Evolutionary conservation across 805 yeast species (phyloP).

Genomic region (Candida incommunis): DNA sequence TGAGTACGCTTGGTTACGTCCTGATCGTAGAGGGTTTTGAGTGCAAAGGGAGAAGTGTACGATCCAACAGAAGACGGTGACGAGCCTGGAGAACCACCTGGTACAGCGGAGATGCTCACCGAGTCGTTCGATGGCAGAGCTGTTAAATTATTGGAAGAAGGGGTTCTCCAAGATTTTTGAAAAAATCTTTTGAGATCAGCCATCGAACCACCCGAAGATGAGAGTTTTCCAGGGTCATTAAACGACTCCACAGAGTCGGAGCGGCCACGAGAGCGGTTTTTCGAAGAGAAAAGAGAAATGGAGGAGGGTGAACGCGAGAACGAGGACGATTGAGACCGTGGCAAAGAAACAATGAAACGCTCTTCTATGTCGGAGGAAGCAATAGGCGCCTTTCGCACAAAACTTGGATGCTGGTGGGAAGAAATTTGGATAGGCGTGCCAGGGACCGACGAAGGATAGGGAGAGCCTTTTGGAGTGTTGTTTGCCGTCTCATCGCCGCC

Average conservation of each 20-base stretch:
- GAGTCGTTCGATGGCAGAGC: background rate
- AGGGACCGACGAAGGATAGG: background rate
- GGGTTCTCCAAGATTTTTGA: conserved; percentile 20
- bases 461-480: conserved; percentile 3
- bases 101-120: background rate
- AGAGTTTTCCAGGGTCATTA: conserved; percentile 10
- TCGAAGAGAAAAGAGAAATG: conserved; percentile 24
- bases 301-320: conserved; percentile 17
- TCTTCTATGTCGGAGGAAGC: conserved; percentile 50
- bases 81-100: background rate
- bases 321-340: conserved; percentile 31
- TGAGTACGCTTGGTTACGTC: background rate
- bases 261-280: conserved; percentile 21
- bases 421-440: conserved; percentile 2
- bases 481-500: conserved; percentile 2
- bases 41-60: background rate
- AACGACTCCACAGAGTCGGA: conserved; percentile 20
- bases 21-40: conserved; percentile 1
- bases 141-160: background rate
- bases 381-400: conserved; percentile 12
- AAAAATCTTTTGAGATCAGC: conserved; percentile 30
- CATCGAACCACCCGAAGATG: conserved; percentile 14
- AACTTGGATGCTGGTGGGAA: conserved; percentile 3
- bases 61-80: background rate
- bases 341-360: conserved; percentile 70